Base-by-base conservation (phyloP, 345 rosid species). In the Zanthoxylum bungeanum region DNA sequence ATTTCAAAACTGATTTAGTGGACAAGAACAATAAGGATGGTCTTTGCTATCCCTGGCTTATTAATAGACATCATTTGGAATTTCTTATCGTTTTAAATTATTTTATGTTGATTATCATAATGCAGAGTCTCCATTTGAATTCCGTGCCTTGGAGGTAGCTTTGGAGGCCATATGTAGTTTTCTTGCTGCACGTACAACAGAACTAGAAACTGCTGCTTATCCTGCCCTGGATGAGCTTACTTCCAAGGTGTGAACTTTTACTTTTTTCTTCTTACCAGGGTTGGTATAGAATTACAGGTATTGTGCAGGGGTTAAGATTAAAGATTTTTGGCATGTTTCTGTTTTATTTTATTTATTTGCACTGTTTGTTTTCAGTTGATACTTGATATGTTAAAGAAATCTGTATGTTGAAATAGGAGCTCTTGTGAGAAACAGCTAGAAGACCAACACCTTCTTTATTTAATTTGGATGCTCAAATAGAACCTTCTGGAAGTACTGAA, bases 191-290 rank as follows among this genome's bases (percentile, higher is more conserved):
- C 93, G 98, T 10, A 86, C 99, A 0, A 87, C 92, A 36, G 97
- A 95, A 37, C 75, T 95, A 53, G 99, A 92, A 85, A 76, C 90
- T 70, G 91, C 85, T 71, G 98, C 99, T 69, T 95, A 95, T 81
- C 99, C 99, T 77, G 96, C 98, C 76, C 78, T 95, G 68, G 99
- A 95, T 73, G 98, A 88, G 79, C 97, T 95, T 69, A 89, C 99
- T 55, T 92, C 96, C 70, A 87, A 89, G 85, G 99, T 87, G 40
- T 67, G 50, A 65, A n/a, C n/a, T 70, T 44, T 69, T 19, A 40
- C 27, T 37, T 30, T 36, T 66, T 25, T 44, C 33, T 12, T 67
- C 37, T 71, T 56, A 19, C 37, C 8, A 39, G 42, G 37, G n/a
- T n/a, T n/a, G n/a, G n/a, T n/a, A n/a, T n/a, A n/a, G n/a, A n/a